Evolutionary conservation across 2,329 filamentous ascomycete species (phyloP).

Genomic region (Escovopsis weberi): DNA sequence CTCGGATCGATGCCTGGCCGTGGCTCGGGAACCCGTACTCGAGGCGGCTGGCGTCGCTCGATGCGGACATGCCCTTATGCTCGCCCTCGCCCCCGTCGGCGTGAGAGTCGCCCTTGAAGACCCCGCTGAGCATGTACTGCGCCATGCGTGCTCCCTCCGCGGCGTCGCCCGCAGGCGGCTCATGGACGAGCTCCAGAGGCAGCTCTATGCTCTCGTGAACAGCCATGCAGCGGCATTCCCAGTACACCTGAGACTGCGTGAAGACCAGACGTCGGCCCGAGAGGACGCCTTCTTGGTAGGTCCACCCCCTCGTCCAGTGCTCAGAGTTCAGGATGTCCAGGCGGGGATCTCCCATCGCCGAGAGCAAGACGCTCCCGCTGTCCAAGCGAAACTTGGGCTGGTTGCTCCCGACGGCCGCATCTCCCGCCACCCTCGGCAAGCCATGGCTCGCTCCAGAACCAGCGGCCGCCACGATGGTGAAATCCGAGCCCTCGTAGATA

Average conservation of each 20-base stretch:
- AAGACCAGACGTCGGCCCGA: constrained; percentile 9
- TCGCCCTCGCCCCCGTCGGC: background rate
- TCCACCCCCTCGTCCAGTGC: constrained; percentile 7
- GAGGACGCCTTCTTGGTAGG: constrained; percentile 7
- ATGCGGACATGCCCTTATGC: background rate
- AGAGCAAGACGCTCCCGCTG: background rate
- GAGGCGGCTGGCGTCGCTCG: constrained; percentile 1
- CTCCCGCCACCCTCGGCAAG: background rate
- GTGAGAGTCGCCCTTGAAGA: constrained; percentile 2
- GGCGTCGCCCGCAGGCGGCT: background rate
- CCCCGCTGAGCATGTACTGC: constrained; percentile 1
- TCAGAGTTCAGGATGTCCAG: constrained; percentile 4
- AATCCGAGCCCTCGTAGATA: constrained; percentile 3
- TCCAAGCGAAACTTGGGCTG: constrained; percentile 1
- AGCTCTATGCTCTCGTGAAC: constrained; percentile 1
- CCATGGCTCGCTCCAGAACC: constrained; percentile 3
- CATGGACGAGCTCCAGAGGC: constrained; percentile 1
- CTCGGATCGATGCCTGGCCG: background rate
- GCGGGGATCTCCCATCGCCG: constrained; percentile 2
- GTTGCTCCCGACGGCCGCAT: background rate
- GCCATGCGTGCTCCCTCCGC: constrained; percentile 1
- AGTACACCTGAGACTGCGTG: constrained; percentile 11
- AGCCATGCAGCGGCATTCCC: constrained; percentile 9
- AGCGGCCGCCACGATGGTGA: constrained; percentile 2
- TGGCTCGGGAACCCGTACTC: constrained; percentile 2